phyloP scores from a whole-genome alignment of 352 stramenopile genomes.

The Globisporangium acanthophoron region DNA sequence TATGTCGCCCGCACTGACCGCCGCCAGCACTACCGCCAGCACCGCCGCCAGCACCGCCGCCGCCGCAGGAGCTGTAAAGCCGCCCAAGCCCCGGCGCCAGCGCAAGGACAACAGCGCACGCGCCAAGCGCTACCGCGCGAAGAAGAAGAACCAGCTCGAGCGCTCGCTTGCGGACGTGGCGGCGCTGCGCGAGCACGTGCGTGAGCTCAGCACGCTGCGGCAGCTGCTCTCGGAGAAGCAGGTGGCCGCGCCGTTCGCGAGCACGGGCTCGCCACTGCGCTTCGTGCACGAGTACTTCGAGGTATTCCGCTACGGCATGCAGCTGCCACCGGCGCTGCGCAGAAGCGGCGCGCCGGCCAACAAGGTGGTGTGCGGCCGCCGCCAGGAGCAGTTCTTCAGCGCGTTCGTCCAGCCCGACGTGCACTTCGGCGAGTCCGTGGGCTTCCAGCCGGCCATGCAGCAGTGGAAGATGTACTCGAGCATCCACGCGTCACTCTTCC shows the following conservation, averaged over 20 bases:
- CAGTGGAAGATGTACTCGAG: constrained; percentile 17
- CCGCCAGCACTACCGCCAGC: too few relatives aligned
- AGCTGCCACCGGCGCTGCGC: background rate
- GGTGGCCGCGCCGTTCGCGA: constrained; percentile 4
- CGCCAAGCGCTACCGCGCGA: constrained; percentile 13
- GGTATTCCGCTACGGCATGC: constrained; percentile 16
- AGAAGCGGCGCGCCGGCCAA: background rate
- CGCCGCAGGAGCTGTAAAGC: background rate
- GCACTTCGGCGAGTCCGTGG: constrained; percentile 9
- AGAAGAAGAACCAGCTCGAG: constrained; percentile 12
- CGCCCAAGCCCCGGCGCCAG: constrained; percentile 2
- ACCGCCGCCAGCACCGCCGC: too few relatives aligned
- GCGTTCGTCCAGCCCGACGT: constrained; percentile 7
- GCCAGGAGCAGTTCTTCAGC: constrained; percentile 12
- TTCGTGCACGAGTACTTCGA: constrained; percentile 20
- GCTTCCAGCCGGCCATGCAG: constrained; percentile 7
- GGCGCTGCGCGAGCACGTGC: constrained; percentile 8
- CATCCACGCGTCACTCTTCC: constrained; percentile 12
- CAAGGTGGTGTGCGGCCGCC: constrained; percentile 1
- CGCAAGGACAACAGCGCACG: constrained; percentile 15
- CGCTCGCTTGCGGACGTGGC: constrained; percentile 3
- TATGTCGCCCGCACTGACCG: too few relatives aligned
- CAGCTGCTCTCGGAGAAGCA: constrained; percentile 9
- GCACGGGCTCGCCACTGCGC: constrained; percentile 9
- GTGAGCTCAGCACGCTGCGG: constrained; percentile 6